A percentile compares a stretch with the other conserved stretches of the same genome.
phyloP scores from a whole-genome alignment of 768 basidiomycete genomes.

The Pleurotus djamor region DNA sequence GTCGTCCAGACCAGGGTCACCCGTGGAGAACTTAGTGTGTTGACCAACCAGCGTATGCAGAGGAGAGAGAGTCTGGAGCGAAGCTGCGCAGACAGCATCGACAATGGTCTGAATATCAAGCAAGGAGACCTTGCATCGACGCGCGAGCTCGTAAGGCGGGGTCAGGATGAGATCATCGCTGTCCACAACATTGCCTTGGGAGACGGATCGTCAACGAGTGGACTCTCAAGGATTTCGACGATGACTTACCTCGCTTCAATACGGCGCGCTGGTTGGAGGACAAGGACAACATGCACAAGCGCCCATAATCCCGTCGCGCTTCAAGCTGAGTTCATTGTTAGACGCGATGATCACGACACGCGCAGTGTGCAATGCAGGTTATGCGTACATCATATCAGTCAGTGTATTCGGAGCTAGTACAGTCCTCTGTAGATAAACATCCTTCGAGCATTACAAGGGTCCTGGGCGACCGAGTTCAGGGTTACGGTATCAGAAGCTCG shows the following conservation, averaged over 20 bases:
- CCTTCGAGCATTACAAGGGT: too few relatives aligned
- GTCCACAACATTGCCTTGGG: slow-evolving; percentile 47
- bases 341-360: too few relatives aligned
- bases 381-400: too few relatives aligned
- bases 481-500: too few relatives aligned
- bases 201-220: background rate
- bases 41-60: slow-evolving; percentile 36
- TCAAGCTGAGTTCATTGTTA: too few relatives aligned
- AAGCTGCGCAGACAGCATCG: slow-evolving; percentile 42
- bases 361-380: too few relatives aligned
- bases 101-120: slow-evolving; percentile 50
- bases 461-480: too few relatives aligned
- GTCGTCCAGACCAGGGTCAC: slow-evolving; percentile 66
- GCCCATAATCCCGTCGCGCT: too few relatives aligned
- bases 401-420: too few relatives aligned
- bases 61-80: slow-evolving; percentile 31
- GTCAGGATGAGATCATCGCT: slow-evolving; percentile 49
- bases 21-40: slow-evolving; percentile 63
- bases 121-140: slow-evolving; percentile 49
- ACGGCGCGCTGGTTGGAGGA: background rate
- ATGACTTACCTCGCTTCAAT: background rate
- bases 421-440: too few relatives aligned
- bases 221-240: background rate
- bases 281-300: background rate
- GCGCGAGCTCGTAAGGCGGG: slow-evolving; percentile 49